phyloP scores from a whole-genome alignment of 2,329 filamentous ascomycete genomes.

The Neopestalotiopsis sp. region DNA sequence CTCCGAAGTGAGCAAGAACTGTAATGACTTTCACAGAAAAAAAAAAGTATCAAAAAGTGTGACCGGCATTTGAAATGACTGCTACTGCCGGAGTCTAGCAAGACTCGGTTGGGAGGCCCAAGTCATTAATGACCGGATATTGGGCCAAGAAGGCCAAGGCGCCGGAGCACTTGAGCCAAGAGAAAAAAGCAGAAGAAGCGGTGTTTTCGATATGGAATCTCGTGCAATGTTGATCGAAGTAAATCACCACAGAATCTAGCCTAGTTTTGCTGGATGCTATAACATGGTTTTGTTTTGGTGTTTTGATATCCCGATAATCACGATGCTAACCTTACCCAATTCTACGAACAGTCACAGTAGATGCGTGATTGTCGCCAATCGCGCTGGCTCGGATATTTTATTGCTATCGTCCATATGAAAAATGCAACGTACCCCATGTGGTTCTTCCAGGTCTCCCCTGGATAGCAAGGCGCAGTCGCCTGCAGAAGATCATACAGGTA shows the following conservation, averaged over 20 bases:
- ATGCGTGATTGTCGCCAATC: no score
- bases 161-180: not conserved
- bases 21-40: no score
- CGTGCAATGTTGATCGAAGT: not conserved
- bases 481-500: slow-evolving; percentile 23
- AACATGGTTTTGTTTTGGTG: no score
- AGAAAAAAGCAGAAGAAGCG: not conserved
- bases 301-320: no score
- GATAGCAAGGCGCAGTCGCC: not conserved
- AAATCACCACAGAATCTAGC: not conserved
- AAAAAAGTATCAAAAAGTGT: no score
- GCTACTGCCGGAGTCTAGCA: not conserved
- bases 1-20: no score
- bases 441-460: not conserved
- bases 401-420: not conserved
- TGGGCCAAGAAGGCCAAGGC: not conserved
- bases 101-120: not conserved
- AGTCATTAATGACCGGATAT: not conserved
- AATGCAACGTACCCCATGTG: not conserved
- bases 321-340: no score
- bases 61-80: not conserved
- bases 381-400: no score
- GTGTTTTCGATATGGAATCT: not conserved
- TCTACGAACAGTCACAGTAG: no score
- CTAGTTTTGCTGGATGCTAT: not conserved